Base-by-base conservation (phyloP, 1,284 basidiomycete genomes). In the Microbotryomycetes sp. region DNA sequence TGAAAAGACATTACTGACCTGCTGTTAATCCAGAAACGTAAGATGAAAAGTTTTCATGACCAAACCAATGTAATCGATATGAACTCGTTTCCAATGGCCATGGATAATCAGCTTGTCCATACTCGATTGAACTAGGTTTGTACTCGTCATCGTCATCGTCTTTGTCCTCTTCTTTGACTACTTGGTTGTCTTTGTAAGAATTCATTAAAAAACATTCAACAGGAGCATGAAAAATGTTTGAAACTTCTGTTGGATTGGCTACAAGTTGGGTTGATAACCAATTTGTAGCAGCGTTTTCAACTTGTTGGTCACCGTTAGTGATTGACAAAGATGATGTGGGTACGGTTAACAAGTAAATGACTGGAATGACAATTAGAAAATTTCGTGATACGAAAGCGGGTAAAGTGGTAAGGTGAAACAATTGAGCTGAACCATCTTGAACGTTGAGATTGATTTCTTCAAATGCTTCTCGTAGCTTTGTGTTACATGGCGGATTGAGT, bases 311-410 rank as follows among this genome's bases (percentile, higher is more conserved):
- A n/a, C n/a, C n/a, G n/a, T n/a, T n/a, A n/a, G n/a, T n/a, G n/a
- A n/a, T n/a, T n/a, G n/a, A n/a, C n/a, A n/a, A n/a, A n/a, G n/a
- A n/a, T n/a, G n/a, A n/a, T n/a, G n/a, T n/a, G 19, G 19, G 19
- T 12, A 29, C 16, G 28, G 50, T 16, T 53, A 70, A 58, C 45
- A 71, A 50, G 57, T 67, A 61, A 31, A 72, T 59, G 48, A 64
- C 54, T 22, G 71, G 71, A 5, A 70, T 56, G 30, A 72, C 71
- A 53, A 71, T 60, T 25, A 72, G 63, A n/a, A 71, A 56, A 6
- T 66, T 69, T 16, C 69, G 67, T 6, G 71, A 72, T 3, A 69
- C 59, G 59, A 63, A 71, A 23, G 68, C 59, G 23, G 65, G 59
- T 32, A 72, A 58, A 16, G 64, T 69, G 2, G 66, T 65, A 9